Evolutionary conservation across 2,329 filamentous ascomycete species (phyloP), one percentile per base, ranked within the genome.

Genomic region (Chaetomium sp.): DNA sequence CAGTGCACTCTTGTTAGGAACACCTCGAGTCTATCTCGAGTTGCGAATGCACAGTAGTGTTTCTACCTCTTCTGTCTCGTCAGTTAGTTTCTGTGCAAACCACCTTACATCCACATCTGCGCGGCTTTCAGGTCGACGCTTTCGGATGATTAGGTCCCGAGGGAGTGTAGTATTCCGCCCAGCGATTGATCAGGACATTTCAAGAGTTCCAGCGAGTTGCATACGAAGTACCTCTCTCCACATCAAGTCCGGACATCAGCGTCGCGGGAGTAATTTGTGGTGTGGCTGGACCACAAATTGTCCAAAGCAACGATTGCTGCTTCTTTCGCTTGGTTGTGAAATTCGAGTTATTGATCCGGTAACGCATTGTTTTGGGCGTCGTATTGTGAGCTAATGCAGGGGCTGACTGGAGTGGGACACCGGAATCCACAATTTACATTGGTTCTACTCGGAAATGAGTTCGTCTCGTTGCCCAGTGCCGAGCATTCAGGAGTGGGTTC

Each of bases 401-500:
- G 29, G 29, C 2, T 56, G 33, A 42, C 13, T 25, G n/a, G 54
- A 55, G 19, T n/a, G 38, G 38, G 16, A 42, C 49, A 38, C 33
- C 19, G 25, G n/a, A 50, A 51, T 59, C 45, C 45, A 21, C 47
- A 53, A 55, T 54, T 42, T 42, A n/a, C 19, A 25, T 45, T 33
- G 33, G 31, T 47, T 38, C 50, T 50, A 49, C 21, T 49, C 57
- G 54, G 63, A 65, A 59, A 65, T 65, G 63, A 65, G 50, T 45
- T 62, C 59, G 59, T 65, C 58, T 61, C 42, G 51, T 33, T 42
- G 58, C 42, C 57, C 63, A 54, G 56, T 51, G 42, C 62, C 57
- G 53, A 57, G 62, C 25, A 25, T 50, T 55, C 29, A 53, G 49
- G 49, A 51, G 21, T 51, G 23, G 49, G 49, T 51, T 58, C 25